Evolutionary conservation across 139 green algal species (phyloP).

Genomic region (Edaphochlamys debaryana): DNA sequence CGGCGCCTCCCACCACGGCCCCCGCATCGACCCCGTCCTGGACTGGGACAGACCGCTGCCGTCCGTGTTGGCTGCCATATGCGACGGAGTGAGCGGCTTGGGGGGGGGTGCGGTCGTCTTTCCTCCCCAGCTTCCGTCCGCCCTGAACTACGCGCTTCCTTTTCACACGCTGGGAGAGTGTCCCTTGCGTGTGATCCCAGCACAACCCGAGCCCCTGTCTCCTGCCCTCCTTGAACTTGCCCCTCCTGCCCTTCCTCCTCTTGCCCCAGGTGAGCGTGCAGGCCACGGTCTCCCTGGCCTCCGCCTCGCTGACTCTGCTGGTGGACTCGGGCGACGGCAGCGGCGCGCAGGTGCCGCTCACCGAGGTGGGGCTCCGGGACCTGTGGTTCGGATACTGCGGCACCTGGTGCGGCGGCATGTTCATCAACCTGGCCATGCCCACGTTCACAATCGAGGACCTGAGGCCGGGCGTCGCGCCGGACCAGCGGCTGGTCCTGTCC

Average conservation of each 20-base stretch:
- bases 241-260: no score
- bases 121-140: no score
- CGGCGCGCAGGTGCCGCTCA: slow-evolving; percentile 24
- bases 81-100: no score
- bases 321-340: slow-evolving; percentile 9
- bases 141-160: no score
- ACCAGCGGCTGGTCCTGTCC: slow-evolving; percentile 76
- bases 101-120: no score
- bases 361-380: slow-evolving; percentile 46
- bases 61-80: slow-evolving; percentile 48
- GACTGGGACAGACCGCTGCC: slow-evolving; percentile 11
- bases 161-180: no score
- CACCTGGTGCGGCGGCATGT: slow-evolving; percentile 57
- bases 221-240: no score
- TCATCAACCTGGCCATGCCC: slow-evolving; percentile 71
- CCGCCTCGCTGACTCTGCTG: slow-evolving; percentile 63
- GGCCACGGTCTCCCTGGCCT: slow-evolving; percentile 64
- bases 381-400: slow-evolving; percentile 66
- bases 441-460: slow-evolving; percentile 70
- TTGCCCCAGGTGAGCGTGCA: no score
- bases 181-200: no score
- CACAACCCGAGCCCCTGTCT: no score
- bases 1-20: background rate
- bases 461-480: slow-evolving; percentile 66
- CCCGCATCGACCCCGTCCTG: background rate